Base-by-base conservation (phyloP, 352 stramenopile genomes). In the Phytophthora europaea region DNA sequence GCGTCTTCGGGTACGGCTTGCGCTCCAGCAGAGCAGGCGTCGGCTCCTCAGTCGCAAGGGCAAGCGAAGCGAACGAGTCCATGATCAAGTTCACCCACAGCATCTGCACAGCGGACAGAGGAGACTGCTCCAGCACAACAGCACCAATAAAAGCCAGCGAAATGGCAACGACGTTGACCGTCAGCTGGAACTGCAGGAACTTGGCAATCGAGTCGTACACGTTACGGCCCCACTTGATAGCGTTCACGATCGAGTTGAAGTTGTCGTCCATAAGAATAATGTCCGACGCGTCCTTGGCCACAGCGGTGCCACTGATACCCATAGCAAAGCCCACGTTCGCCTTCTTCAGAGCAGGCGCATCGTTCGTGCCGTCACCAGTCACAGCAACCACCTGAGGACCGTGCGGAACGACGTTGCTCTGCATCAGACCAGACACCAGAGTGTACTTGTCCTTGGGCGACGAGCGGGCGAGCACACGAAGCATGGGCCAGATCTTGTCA, bases 31-130 rank as follows among this genome's bases (percentile, higher is more conserved):
- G 82, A 26, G 60, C 73, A 31, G 83, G 61, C 1, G 83, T 95
- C 3, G 97, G 97, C 51, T 94, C 85, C 82, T 99, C 97, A 8
- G 97, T 99, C 31, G 93, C 95, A 36, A 99, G 83, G n/a, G 97
- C 96, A 8, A 99, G 78, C 36, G 97, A 96, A 8, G 95, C 96
- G 70, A 99, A 98, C 16, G 93, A 98, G 79, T 99, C 97, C 96
- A 99, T 99, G 75, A 99, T 98, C 34, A 99, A 75, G 75, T 99
- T 99, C 20, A 99, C 93, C 97, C 96, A 99, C 16, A 99, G 82
- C 91, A 99, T 97, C 82, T 99, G 97, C 2, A 99, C 94, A 36
- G 96, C 93, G 45, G 94, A 97, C 18, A 99, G 70, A 6, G 94
- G 94, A 31, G 87, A 91, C 57, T 90, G 81, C 28, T 88, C 71